Base-by-base conservation (phyloP, 2,329 filamentous ascomycete species). In the Chaetomium globosum region DNA sequence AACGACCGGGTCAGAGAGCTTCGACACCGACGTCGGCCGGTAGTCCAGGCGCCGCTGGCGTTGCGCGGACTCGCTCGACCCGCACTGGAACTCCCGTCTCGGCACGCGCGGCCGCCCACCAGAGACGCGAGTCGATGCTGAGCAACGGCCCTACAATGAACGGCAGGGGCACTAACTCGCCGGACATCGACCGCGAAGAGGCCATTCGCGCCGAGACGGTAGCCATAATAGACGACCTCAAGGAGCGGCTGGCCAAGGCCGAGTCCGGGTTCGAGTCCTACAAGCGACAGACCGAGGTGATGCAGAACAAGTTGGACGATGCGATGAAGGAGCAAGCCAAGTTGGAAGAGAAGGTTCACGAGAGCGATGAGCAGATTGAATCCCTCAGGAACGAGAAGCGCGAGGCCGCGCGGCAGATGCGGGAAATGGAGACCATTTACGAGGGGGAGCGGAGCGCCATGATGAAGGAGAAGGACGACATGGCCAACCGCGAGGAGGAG, bases 371-470 rank as follows among this genome's bases (percentile, higher is more conserved):
- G 76, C 88, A 89, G 74, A 85, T 94, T 65, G 93, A 97, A 77
- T 81, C 85, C 8, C 82, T 98, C 61, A 87, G 88, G 74, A 93
- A 91, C 73, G 92, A 96, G 74, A 93, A 95, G 79, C 87, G 91
- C 72, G 93, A 98, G 71, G 84, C 89, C 63, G 86, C 89, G 33
- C 87, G 93, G 69, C 90, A 96, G 77, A 91, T 92, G 74, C 87
- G 94, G 69, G 95, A 99, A 76, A 88, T 97, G 80, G 93, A 97
- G 77, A 88, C 89, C 69, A 93, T 96, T 69, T 96, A 97, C 76
- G 94, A 98, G 77, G 88, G 90, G 53, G 95, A 99, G 79, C 87
- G 92, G 68, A 91, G 89, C 74, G 87, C 91, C 62, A 90, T 94
- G 79, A 87, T 92, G 74, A 92, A 93, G 78, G 94, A 98, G 77